Conservation (phyloP, 2,329 filamentous ascomycete species). For the Aspergillus jensenii region DNA sequence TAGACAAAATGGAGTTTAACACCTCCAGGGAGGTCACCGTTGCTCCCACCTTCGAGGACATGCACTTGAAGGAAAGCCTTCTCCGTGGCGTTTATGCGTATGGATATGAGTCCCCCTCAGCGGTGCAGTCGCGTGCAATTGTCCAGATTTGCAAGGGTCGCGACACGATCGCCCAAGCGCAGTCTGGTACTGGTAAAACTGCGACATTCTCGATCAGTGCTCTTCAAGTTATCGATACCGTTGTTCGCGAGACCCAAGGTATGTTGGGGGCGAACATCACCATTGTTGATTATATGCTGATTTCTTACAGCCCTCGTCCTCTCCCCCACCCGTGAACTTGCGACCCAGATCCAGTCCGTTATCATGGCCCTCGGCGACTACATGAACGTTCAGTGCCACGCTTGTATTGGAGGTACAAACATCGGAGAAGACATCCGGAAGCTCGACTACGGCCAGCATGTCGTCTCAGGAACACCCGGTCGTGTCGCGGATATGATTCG, state of each 20-base stretch:
- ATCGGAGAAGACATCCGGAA: conserved; percentile 97
- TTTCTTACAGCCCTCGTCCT: conserved; percentile 71
- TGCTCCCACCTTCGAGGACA: conserved; percentile 88
- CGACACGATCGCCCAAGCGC: conserved; percentile 97
- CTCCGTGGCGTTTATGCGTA: conserved; percentile 98
- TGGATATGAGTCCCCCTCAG: conserved; percentile 96
- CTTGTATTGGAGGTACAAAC: conserved; percentile 96
- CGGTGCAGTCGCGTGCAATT: conserved; percentile 95
- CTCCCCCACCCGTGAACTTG: conserved; percentile 92
- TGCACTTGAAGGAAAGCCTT: conserved; percentile 97
- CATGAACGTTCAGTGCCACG: conserved; percentile 99
- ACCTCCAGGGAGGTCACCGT: conserved; percentile 96
- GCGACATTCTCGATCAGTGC: conserved; percentile 96
- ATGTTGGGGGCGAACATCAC: conserved; percentile 13
- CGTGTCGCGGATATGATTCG: conserved; percentile 87
- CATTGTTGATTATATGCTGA: conserved; percentile 1
- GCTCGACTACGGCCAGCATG: conserved; percentile 95
- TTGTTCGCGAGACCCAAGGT: conserved; percentile 83
- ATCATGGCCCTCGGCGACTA: conserved; percentile 99
- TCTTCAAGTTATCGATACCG: conserved; percentile 92
- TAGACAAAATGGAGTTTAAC: conserved; percentile 93
- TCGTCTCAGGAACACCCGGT: conserved; percentile 96
- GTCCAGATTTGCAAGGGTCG: conserved; percentile 99
- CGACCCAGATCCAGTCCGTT: conserved; percentile 97
- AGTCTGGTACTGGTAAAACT: conserved; percentile 95